These are phyloP conservation scores for Leccinellum rugosiceps DNA, from an alignment of 768 basidiomycete species.

Conservation along the genomic window DNA sequence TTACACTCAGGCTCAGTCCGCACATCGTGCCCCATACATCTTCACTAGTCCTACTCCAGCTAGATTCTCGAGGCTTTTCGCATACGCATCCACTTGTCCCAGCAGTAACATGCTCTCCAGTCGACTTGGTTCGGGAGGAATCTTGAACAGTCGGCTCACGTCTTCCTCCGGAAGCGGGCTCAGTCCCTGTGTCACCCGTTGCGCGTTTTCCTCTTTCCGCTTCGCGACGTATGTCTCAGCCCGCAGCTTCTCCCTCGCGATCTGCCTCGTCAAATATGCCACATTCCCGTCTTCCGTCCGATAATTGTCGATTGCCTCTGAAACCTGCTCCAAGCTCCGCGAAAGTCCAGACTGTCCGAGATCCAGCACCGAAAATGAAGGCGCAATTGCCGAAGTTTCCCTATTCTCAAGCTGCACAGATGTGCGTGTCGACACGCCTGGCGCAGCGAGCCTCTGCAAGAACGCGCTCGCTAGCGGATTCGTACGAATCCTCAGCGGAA, in stretches of 20 bases:
- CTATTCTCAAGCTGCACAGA: constrained; percentile 39
- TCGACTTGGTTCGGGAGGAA: constrained; percentile 83
- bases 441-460: constrained; percentile 58
- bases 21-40: constrained; percentile 70
- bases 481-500: constrained; percentile 81
- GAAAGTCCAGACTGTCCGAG: constrained; percentile 68
- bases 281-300: constrained; percentile 91
- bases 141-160: constrained; percentile 79
- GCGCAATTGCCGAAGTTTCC: constrained; percentile 43
- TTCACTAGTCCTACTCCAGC: constrained; percentile 68
- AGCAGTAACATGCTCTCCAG: constrained; percentile 82
- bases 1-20: not conserved
- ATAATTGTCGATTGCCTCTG: constrained; percentile 82
- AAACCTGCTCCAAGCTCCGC: constrained; percentile 77
- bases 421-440: constrained; percentile 34
- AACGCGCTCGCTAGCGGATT: constrained; percentile 80
- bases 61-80: constrained; percentile 67
- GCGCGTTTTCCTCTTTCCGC: constrained; percentile 84
- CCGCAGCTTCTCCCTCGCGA: constrained; percentile 75
- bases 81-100: constrained; percentile 85
- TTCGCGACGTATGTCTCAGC: constrained; percentile 81
- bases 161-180: constrained; percentile 87
- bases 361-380: constrained; percentile 67
- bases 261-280: constrained; percentile 84
- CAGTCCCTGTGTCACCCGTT: constrained; percentile 76